phyloP scores from a whole-genome alignment of 2,329 filamentous ascomycete species.

The Mycosphaerella sp. region DNA sequence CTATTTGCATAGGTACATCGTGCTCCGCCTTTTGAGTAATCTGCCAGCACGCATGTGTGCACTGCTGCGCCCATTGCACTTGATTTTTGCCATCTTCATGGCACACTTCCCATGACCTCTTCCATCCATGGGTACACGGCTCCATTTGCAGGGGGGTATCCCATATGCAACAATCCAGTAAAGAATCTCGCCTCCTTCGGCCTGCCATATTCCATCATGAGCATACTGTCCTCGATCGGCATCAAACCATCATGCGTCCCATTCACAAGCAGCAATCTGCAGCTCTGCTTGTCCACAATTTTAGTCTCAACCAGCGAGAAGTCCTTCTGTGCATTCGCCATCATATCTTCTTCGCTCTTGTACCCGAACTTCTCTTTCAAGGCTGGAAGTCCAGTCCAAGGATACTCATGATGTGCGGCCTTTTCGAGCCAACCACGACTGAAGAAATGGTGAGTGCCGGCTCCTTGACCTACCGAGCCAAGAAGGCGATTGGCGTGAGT shows the following conservation, averaged over 20 bases:
- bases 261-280: constrained; percentile 54
- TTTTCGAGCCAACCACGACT: constrained; percentile 53
- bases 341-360: constrained; percentile 49
- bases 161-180: constrained; percentile 57
- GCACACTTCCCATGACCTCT: constrained; percentile 39
- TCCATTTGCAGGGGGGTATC: constrained; percentile 55
- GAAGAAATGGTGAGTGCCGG: constrained; percentile 58
- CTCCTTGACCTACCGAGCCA: constrained; percentile 57
- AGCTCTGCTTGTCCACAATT: constrained; percentile 51
- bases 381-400: constrained; percentile 33
- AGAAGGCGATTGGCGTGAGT: constrained; percentile 53
- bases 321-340: constrained; percentile 50
- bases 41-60: too few species aligned
- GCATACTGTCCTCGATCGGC: constrained; percentile 61
- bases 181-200: constrained; percentile 63
- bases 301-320: constrained; percentile 58
- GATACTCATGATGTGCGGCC: constrained; percentile 58
- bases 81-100: not conserved
- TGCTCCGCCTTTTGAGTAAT: too few species aligned
- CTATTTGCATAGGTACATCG: too few species aligned
- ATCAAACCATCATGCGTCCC: constrained; percentile 59
- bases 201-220: constrained; percentile 57
- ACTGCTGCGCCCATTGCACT: too few species aligned
- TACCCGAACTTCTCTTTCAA: constrained; percentile 60
- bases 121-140: constrained; percentile 59